Conservation (phyloP, 1,139 yeast genomes). For the Candida smagusa region DNA sequence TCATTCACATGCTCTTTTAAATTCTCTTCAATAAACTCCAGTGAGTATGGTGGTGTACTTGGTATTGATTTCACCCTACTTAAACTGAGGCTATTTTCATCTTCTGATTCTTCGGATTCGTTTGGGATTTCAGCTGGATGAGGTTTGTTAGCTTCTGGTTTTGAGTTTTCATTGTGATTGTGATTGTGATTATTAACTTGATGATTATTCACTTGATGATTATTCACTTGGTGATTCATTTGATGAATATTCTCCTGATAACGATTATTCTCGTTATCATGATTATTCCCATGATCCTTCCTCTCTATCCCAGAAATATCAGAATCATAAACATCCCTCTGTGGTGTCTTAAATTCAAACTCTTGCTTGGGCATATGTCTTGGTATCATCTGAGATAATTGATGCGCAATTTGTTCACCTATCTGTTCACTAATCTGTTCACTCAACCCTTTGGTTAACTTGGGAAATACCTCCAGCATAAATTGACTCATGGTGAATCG, state of each 20-base stretch:
- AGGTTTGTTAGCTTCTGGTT: background rate
- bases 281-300: no score
- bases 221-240: background rate
- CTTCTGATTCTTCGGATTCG: slow-evolving; percentile 4
- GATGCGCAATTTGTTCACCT: slow-evolving; percentile 2
- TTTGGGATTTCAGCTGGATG: background rate
- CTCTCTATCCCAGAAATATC: no score
- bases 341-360: no score
- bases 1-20: slow-evolving; percentile 12
- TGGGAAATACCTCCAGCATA: slow-evolving; percentile 7
- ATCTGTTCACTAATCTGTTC: slow-evolving; percentile 5
- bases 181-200: slow-evolving; percentile 7
- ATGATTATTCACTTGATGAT: slow-evolving; percentile 7
- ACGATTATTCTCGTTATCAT: no score
- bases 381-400: slow-evolving; percentile 1
- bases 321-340: no score
- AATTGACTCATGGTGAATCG: slow-evolving; percentile 5
- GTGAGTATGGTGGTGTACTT: slow-evolving; percentile 26
- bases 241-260: background rate
- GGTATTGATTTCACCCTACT: slow-evolving; percentile 15
- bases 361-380: background rate
- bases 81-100: slow-evolving; percentile 10
- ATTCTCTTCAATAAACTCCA: slow-evolving; percentile 16
- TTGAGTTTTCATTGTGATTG: background rate
- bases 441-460: slow-evolving; percentile 6